These are phyloP conservation scores for Obelidium mucronatum DNA, from an alignment of 192 early-diverging fungal species.

Conservation along the genomic window DNA sequence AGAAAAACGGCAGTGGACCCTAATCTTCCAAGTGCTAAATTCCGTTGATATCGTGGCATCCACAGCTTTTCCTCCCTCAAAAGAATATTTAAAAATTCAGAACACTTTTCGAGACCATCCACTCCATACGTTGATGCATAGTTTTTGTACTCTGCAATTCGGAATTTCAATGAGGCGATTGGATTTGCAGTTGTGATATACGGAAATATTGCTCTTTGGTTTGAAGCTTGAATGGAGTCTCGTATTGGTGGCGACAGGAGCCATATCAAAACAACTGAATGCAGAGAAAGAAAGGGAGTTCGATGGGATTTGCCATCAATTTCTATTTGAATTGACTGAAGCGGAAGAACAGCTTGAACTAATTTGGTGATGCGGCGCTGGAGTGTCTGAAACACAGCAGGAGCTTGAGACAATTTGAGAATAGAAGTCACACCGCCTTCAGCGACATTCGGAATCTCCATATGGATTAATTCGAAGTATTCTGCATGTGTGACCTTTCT, in stretches of 20 bases:
- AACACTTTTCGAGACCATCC: not conserved
- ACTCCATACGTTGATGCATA: not conserved
- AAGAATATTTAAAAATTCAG: not conserved
- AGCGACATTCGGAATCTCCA: too few relatives aligned
- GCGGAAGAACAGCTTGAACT: too few relatives aligned
- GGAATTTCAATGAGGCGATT: not conserved
- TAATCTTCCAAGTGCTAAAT: not conserved
- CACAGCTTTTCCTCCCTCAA: not conserved
- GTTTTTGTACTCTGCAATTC: not conserved
- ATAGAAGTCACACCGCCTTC: too few relatives aligned
- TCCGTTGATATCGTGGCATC: not conserved
- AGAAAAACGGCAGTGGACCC: not conserved
- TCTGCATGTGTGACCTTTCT: too few relatives aligned
- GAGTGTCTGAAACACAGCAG: too few relatives aligned
- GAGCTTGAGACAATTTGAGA: too few relatives aligned
- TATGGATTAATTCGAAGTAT: too few relatives aligned
- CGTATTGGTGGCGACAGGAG: not conserved
- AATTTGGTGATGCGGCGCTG: too few relatives aligned
- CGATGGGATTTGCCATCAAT: not conserved
- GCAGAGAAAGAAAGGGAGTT: not conserved
- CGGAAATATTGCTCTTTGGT: not conserved
- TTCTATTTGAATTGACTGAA: too few relatives aligned
- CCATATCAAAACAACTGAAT: not conserved
- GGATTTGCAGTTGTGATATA: not conserved
- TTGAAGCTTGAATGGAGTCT: not conserved